Conservation (phyloP, 73 alveolate species). For the Tetrahymena malaccensis region DNA sequence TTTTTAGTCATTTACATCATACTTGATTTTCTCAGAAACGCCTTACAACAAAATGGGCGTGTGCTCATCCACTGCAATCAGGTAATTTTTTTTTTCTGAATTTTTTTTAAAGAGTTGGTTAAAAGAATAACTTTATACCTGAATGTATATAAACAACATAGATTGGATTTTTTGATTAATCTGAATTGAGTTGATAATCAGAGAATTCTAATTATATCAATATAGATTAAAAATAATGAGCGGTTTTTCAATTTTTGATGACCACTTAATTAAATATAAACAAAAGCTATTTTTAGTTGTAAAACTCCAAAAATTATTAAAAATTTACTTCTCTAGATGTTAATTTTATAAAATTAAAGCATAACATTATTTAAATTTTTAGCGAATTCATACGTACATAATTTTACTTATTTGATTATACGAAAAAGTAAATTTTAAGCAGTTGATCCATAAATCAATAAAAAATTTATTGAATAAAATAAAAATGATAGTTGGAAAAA, state of each 20-base stretch:
- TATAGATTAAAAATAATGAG: background rate
- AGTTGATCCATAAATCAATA: background rate
- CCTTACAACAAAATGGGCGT: background rate
- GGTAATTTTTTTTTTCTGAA: background rate
- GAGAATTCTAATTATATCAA: background rate
- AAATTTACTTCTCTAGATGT: background rate
- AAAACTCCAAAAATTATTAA: background rate
- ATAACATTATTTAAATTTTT: too few relatives aligned
- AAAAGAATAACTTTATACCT: background rate
- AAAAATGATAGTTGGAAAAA: too few relatives aligned
- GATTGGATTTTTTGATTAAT: background rate
- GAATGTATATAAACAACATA: background rate
- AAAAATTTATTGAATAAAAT: too few relatives aligned
- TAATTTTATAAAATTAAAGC: background rate
- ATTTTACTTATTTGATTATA: too few relatives aligned
- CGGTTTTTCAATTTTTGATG: background rate
- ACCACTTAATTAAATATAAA: background rate
- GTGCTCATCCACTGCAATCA: background rate
- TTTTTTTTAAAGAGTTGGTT: background rate
- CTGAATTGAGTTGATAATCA: background rate
- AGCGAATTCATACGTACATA: background rate
- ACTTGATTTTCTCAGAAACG: background rate
- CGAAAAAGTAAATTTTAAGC: too few relatives aligned
- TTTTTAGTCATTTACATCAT: background rate
- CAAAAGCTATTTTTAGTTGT: background rate